Evolutionary conservation across 2,329 filamentous ascomycete genomes (phyloP), one percentile per base, ranked within the genome.

Genomic region (Epichloe brachyelytri): DNA sequence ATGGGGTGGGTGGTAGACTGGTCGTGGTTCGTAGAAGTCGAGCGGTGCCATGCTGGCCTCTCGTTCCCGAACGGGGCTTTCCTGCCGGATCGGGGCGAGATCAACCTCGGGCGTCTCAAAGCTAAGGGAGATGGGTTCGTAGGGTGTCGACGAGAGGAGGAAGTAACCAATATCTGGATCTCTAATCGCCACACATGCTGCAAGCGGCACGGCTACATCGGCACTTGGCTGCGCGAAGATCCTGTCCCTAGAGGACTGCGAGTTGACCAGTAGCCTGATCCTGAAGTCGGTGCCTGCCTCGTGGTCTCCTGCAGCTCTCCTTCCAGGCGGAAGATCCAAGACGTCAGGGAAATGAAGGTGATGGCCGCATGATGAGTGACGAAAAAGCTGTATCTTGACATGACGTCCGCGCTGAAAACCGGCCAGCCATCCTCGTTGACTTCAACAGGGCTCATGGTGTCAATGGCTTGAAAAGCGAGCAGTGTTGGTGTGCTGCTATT

Each of bases 141-240:
- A 74, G 10, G 75, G 71, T 2, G 77, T 82, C 7, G 78, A 71
- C 7, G 80, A 82, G 22, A 84, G 68, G 11, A 83, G 64, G 48
- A 83, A 79, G 57, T 83, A 82, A 50, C 80, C 80, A 22, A 84
- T 69, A 59, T 83, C 80, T 3, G 79, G 77, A 56, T 83, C 80
- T 20, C 71, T 71, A 50, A 83, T 71, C 7, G 75, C 70, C 40
- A 71, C 69, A 51, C 73, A 71, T 12, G 78, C 78, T 15, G 78
- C 73, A 39, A 84, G 66, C 14, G 75, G 70, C n/a, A 71, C 63
- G 10, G 65, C 63, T 43, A 68, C 68, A 44, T 76, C 71, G 17
- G 71, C 69, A 7, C 69, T 65, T 17, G 71, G 66, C 58, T 78
- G 77, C 1, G 74, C 77, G 62, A 77, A 80, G 22, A 83, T 66